These are phyloP conservation scores for Termitomyces sp. DNA, from an alignment of 768 basidiomycete genomes.

Conservation along the genomic window DNA sequence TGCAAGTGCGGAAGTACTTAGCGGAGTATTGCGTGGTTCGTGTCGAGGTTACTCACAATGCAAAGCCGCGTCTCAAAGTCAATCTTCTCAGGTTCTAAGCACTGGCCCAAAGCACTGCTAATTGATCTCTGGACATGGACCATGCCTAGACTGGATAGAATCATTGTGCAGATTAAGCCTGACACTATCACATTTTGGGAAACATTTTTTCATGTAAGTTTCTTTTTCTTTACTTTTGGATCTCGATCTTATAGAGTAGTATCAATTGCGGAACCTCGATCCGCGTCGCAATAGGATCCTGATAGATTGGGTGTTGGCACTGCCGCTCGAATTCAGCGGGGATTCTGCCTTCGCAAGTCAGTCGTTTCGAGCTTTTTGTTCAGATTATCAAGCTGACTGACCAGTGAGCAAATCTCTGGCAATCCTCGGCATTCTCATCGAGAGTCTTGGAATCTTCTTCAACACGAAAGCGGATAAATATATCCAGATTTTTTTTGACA, in stretches of 20 bases:
- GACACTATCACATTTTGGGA: conserved; percentile 82
- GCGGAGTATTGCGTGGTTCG: conserved; percentile 70
- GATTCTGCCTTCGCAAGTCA: conserved; percentile 86
- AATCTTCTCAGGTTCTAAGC: conserved; percentile 66
- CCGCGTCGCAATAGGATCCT: conserved; percentile 71
- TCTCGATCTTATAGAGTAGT: conserved; percentile 21
- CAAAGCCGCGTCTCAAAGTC: not conserved
- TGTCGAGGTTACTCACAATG: not conserved
- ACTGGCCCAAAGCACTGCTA: conserved; percentile 60
- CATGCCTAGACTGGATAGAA: conserved; percentile 47
- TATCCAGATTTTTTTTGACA: conserved; percentile 63
- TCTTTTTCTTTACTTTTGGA: not conserved
- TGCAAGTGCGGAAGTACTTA: conserved; percentile 60
- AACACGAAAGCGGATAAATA: conserved; percentile 63
- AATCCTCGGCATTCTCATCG: conserved; percentile 60
- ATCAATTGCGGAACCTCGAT: conserved; percentile 62
- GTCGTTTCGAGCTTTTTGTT: conserved; percentile 17
- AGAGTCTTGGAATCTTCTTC: conserved; percentile 62
- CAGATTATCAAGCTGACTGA: not conserved
- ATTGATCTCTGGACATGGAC: conserved; percentile 73
- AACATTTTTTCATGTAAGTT: conserved; percentile 46
- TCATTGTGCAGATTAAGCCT: conserved; percentile 75
- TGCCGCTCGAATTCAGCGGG: conserved; percentile 76
- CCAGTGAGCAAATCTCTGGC: conserved; percentile 74
- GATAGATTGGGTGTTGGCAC: conserved; percentile 68